Evolutionary conservation across 1,139 yeast species (phyloP).

Genomic region (Debaryomyces sp.): DNA sequence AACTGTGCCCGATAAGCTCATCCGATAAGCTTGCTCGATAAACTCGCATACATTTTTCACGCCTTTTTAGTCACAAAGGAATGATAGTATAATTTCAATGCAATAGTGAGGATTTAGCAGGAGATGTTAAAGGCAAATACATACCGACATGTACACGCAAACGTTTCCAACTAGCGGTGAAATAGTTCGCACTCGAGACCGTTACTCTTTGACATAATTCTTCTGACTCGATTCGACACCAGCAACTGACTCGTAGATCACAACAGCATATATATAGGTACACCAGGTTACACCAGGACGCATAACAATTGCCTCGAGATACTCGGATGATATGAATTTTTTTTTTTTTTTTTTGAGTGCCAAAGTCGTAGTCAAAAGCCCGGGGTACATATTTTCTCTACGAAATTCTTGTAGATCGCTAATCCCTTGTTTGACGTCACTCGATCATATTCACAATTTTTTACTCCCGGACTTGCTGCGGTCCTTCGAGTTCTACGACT

Average conservation of each 20-base stretch:
- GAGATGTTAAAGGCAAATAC: neutral
- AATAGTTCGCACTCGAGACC: neutral
- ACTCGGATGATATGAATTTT: neutral
- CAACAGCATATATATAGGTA: neutral
- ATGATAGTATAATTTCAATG: neutral
- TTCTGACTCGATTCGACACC: too few species aligned
- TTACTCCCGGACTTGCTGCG: neutral
- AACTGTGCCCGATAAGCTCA: too few species aligned
- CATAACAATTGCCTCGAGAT: neutral
- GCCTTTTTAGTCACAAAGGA: neutral
- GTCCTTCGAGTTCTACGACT: neutral
- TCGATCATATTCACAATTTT: neutral
- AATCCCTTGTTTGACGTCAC: neutral
- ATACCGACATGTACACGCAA: neutral
- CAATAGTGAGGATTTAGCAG: neutral
- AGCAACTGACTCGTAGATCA: too few species aligned
- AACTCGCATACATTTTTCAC: neutral
- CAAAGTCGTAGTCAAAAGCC: neutral
- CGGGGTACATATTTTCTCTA: neutral
- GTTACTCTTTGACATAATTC: too few species aligned
- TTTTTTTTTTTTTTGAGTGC: neutral
- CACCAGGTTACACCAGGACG: neutral
- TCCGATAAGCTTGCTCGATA: neutral
- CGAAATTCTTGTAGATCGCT: neutral
- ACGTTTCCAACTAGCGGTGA: neutral